These are phyloP conservation scores for Lasiodiplodia citricola DNA, from an alignment of 2,329 filamentous ascomycete genomes.

Conservation along the genomic window DNA sequence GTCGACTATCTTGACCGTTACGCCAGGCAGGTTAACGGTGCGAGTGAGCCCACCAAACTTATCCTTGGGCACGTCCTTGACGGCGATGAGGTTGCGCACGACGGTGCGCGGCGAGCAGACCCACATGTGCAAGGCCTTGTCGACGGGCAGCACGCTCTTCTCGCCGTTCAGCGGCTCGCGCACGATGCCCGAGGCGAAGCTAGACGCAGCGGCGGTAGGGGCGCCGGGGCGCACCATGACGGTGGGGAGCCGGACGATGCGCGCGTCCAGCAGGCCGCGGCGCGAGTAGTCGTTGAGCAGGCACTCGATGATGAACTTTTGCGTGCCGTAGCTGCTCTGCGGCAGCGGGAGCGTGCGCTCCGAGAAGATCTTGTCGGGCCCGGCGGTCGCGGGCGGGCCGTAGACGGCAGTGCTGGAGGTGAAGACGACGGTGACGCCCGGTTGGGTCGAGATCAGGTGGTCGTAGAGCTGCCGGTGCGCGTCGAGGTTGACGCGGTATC, in stretches of 20 bases:
- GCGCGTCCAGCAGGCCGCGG: constrained; percentile 60
- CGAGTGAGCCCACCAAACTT: constrained; percentile 51
- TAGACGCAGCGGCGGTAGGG: constrained; percentile 62
- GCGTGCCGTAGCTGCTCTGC: constrained; percentile 63
- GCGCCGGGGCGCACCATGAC: constrained; percentile 63
- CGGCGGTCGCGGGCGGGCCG: constrained; percentile 53
- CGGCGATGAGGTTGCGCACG: constrained; percentile 57
- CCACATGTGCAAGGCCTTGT: constrained; percentile 57
- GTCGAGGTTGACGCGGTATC: constrained; percentile 63
- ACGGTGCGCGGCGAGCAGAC: constrained; percentile 60
- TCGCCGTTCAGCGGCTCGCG: constrained; percentile 63
- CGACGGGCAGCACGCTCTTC: constrained; percentile 54
- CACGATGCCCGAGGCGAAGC: constrained; percentile 67
- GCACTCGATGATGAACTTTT: constrained; percentile 64
- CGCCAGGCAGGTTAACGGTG: constrained; percentile 58
- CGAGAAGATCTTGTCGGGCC: constrained; percentile 35
- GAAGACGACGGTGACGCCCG: constrained; percentile 61
- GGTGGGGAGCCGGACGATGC: constrained; percentile 63
- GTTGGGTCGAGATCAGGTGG: constrained; percentile 52
- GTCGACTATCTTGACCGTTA: constrained; percentile 55
- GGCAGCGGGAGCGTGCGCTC: constrained; percentile 57
- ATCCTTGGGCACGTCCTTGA: constrained; percentile 53
- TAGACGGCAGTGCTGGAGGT: constrained; percentile 65
- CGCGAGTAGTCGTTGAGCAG: constrained; percentile 65
- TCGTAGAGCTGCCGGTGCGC: constrained; percentile 59